Base-by-base conservation (phyloP, 352 stramenopile species). In the Globisporangium camurandrum region DNA sequence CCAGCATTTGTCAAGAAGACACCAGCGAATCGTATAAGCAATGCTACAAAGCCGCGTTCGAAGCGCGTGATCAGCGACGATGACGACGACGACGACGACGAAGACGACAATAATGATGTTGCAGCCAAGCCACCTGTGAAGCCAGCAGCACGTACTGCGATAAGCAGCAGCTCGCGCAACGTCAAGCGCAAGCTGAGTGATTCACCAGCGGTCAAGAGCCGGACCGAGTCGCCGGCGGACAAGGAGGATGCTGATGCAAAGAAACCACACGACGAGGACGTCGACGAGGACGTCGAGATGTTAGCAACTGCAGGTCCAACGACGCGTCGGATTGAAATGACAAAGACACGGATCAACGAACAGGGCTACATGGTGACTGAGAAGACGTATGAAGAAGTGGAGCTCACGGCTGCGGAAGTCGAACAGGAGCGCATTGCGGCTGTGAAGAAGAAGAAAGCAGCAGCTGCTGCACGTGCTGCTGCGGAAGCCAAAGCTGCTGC, bases 351-450 rank as follows among this genome's bases (percentile, higher is more conserved):
- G 46, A 86, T 93, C 55, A 88, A 84, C 42, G 74, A 88, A 24
- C 57, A 86, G 44, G 81, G 81, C 23, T 93, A 93, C 67, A 93
- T 93, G 81, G 75, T 88, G 26, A 93, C 78, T 26, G 81, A 93
- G 59, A 84, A 84, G 42, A 64, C 61, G 34, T 83, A 75, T 37
- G 71, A 92, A 27, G 77, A 89, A 36, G 68, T 88, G 33, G 69
- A 88, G 45, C 54, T 88, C 26, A 84, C 71, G 36, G 41, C 57
- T 2, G 71, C 84, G 41, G 71, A 86, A 43, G 60, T 86, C 33
- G 63, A 67, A 37, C 62, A 75, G 34, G 76, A 88, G 43, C 56
- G 64, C 14, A 57, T 71, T 27, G 58, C 67, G 37, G 58, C 56
- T 1, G 66, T 71, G 54, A 83, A 82, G 56, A 75, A 74, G 52